These are phyloP conservation scores for Hypomyces rosellus DNA, from an alignment of 2,329 filamentous ascomycete species.

Conservation along the genomic window DNA sequence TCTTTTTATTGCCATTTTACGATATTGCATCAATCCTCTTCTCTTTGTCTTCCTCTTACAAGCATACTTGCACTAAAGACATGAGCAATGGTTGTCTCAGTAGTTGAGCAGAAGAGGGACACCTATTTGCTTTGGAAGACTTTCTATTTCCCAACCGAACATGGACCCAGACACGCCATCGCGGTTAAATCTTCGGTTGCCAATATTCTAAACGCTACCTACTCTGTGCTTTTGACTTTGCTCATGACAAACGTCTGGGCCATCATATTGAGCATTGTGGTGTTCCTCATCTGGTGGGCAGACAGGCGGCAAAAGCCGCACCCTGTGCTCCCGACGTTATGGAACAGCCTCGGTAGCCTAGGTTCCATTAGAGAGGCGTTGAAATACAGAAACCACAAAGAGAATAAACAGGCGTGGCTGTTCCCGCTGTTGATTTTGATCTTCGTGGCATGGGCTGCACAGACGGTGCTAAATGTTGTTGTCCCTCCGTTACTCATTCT, in stretches of 20 bases:
- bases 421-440: not conserved
- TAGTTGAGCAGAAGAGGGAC: not conserved
- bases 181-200: conserved; percentile 1
- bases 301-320: not conserved
- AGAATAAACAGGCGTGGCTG: not conserved
- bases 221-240: not conserved
- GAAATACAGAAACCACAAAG: not conserved
- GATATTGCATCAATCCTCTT: too few species aligned
- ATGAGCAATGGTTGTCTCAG: not conserved
- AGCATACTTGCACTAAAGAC: too few species aligned
- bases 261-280: not conserved
- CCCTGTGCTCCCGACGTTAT: not conserved
- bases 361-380: not conserved
- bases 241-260: not conserved
- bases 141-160: not conserved
- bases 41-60: too few species aligned
- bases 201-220: not conserved
- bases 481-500: conserved; percentile 3
- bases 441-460: not conserved
- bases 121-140: conserved; percentile 1
- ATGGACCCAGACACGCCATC: not conserved
- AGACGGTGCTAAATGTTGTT: not conserved
- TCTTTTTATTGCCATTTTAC: too few species aligned
- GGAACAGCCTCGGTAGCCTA: not conserved
- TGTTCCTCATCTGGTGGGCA: not conserved